Evolutionary conservation across 345 rosid species (phyloP).

Genomic region (Hypericum androsaemum): DNA sequence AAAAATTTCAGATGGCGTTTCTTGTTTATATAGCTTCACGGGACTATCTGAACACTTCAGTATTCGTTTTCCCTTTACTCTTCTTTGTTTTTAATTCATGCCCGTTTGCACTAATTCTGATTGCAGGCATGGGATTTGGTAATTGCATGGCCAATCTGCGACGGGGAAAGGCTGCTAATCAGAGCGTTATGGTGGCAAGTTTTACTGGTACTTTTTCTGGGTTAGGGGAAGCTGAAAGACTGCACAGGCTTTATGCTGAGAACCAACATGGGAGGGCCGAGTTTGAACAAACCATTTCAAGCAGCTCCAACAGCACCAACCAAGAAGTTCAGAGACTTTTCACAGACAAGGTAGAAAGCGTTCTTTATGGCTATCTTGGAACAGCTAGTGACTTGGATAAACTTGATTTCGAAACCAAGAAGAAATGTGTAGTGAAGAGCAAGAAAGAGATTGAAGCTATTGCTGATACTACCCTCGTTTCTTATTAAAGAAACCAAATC

Average conservation of each 20-base stretch:
- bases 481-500: no score
- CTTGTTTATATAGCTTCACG: background rate
- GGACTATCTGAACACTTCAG: background rate
- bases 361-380: constrained; percentile 42
- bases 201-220: constrained; percentile 38
- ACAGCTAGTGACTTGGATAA: constrained; percentile 38
- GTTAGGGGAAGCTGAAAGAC: constrained; percentile 34
- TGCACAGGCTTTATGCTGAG: constrained; percentile 27
- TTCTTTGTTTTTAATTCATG: constrained; percentile 9
- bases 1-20: constrained; percentile 1
- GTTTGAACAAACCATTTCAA: constrained; percentile 14
- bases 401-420: constrained; percentile 31
- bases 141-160: constrained; percentile 23
- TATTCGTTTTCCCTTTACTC: background rate
- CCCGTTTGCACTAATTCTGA: background rate
- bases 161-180: constrained; percentile 38
- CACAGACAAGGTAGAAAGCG: constrained; percentile 12
- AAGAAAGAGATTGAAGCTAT: constrained; percentile 32
- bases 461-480: constrained; percentile 9
- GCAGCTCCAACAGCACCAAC: constrained; percentile 2
- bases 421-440: constrained; percentile 30
- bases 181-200: constrained; percentile 36
- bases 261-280: constrained; percentile 33
- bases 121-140: constrained; percentile 34
- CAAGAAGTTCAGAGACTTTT: background rate